Evolutionary conservation across 2,329 filamentous ascomycete genomes (phyloP).

Genomic region (Botryosphaeria agaves): DNA sequence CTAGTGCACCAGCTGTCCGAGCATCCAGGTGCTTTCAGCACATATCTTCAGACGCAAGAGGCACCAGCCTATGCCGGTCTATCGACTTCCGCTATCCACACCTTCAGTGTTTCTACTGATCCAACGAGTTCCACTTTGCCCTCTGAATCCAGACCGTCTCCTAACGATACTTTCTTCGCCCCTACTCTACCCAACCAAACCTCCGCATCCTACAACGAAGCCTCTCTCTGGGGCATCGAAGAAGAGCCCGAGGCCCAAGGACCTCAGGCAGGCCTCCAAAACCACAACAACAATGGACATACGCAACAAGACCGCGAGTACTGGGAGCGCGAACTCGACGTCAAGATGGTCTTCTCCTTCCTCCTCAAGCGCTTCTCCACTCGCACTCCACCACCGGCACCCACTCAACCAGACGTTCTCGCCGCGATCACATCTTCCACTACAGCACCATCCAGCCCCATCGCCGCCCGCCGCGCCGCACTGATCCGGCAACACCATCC

Average conservation of each 20-base stretch:
- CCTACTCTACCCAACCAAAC: constrained; percentile 26
- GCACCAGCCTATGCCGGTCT: constrained; percentile 64
- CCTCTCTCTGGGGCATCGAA: constrained; percentile 49
- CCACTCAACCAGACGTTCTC: constrained; percentile 7
- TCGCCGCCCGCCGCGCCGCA: constrained; percentile 51
- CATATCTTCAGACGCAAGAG: constrained; percentile 44
- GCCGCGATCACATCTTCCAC: constrained; percentile 16
- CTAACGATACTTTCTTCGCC: constrained; percentile 26
- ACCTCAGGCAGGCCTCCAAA: constrained; percentile 54
- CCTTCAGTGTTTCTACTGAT: constrained; percentile 12
- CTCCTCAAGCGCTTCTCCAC: constrained; percentile 57
- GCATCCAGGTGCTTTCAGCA: constrained; percentile 77
- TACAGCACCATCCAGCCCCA: constrained; percentile 13
- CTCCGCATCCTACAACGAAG: constrained; percentile 23
- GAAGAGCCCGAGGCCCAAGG: constrained; percentile 33
- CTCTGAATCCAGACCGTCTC: constrained; percentile 5
- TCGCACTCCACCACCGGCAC: constrained; percentile 7
- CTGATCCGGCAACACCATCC: constrained; percentile 82
- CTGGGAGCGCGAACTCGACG: constrained; percentile 85
- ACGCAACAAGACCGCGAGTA: constrained; percentile 40
- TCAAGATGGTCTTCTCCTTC: constrained; percentile 83
- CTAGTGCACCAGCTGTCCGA: constrained; percentile 71
- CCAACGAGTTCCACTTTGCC: neutral
- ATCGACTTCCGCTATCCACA: constrained; percentile 4
- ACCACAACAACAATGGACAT: constrained; percentile 6